phyloP scores from a whole-genome alignment of 305 asterid genomes.

The Salvia sclarea region DNA sequence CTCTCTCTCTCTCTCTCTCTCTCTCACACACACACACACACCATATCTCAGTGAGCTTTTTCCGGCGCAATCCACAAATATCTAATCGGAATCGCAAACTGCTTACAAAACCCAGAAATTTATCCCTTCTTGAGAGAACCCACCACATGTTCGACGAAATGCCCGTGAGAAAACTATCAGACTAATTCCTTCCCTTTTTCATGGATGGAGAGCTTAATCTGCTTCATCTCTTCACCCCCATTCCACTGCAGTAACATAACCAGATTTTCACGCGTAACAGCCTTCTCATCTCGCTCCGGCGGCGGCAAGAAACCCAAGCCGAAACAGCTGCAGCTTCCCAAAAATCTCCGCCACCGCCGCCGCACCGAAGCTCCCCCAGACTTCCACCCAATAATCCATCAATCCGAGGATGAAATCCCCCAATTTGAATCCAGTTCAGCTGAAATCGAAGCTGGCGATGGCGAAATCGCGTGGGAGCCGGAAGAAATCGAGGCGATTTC shows the following conservation, averaged over 20 bases:
- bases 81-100: background rate
- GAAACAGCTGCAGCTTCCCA: conserved; percentile 50
- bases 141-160: conserved; percentile 52
- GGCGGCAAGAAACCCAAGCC: conserved; percentile 34
- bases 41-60: background rate
- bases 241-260: conserved; percentile 17
- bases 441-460: too few relatives aligned
- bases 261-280: conserved; percentile 30
- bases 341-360: conserved; percentile 63
- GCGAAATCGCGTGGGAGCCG: conserved; percentile 56
- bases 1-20: background rate
- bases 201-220: conserved; percentile 41
- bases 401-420: conserved; percentile 28
- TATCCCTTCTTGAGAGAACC: background rate
- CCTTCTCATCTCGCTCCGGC: conserved; percentile 40
- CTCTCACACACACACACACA: background rate
- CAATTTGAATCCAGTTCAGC: too few relatives aligned
- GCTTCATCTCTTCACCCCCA: conserved; percentile 25
- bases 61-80: too few relatives aligned
- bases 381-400: conserved; percentile 42
- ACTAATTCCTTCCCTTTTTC: conserved; percentile 20
- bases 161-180: conserved; percentile 29
- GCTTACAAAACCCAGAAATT: background rate
- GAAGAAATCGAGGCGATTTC: conserved; percentile 91
- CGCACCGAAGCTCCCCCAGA: conserved; percentile 65